Base-by-base conservation (phyloP, 129 eudicot genomes). In the Flaveria sonorensis region DNA sequence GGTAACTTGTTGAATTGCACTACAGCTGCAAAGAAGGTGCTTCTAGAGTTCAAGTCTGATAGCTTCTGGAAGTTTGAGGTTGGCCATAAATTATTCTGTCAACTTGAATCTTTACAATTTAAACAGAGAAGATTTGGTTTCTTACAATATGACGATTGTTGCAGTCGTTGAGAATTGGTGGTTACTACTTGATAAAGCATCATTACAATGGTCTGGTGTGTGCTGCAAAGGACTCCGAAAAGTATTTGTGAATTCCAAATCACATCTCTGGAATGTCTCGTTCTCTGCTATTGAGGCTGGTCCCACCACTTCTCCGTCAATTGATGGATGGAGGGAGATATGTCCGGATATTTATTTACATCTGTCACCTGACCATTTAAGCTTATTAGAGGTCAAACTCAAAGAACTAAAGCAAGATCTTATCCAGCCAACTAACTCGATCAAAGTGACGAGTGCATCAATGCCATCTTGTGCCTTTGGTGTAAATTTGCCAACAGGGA, bases 11-110 rank as follows among this genome's bases (percentile, higher is more conserved):
- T 71, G n/a, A 63, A 32, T 61, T 70, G 72, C 85, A 72, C 75
- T 73, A 79, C 78, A 63, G 72, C 73, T 74, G 71, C 68, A 53
- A 70, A 68, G 75, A 89, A 78, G 81, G 57, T 89, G 69, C 73
- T 91, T 18, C 78, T 95, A 86, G 99, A 95, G 81, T 91, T 95
- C 73, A 74, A 77, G 63, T 74, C 83, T 71, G 89, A 88, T 69
- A 77, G 84, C 74, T 82, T 89, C 53, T 77, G 48, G 75, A 83
- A 77, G 83, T 89, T 86, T 68, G 82, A 89, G 96, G 99, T 91
- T 39, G 46, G 83, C 51, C 67, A 48, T 76, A 52, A 52, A 8
- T 57, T 75, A 75, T 45, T 8, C 30, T 24, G 18, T 68, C 10
- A 16, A 74, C n/a, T 62, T 73, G 10, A 74, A 52, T 73, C 26